A percentile compares a stretch with the other conserved stretches of the same genome.
Evolutionary conservation across 495 filamentous ascomycete species (phyloP).

Genomic region (Xylaria longipes): DNA sequence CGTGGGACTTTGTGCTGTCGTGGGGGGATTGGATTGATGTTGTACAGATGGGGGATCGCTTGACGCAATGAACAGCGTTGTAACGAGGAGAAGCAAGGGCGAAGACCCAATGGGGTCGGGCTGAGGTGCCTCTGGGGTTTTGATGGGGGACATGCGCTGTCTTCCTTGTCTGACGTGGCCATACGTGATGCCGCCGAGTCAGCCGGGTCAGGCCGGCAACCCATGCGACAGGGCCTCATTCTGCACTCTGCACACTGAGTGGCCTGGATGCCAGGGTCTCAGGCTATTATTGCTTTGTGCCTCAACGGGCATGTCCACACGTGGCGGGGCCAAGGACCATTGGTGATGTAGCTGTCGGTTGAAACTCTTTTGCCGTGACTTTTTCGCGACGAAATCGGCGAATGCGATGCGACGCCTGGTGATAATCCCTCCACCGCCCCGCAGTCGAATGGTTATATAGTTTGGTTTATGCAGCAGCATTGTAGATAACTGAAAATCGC

Average conservation of each 20-base stretch:
- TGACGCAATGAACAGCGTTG: constrained; percentile 22
- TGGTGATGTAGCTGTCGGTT: constrained; percentile 3
- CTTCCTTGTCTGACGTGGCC: constrained; percentile 29
- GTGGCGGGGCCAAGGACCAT: constrained; percentile 28
- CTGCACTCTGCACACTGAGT: constrained; percentile 8
- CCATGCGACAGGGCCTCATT: constrained; percentile 15
- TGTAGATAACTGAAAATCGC: background rate
- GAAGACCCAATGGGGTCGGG: constrained; percentile 18
- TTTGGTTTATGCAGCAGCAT: constrained; percentile 23
- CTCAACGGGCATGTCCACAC: constrained; percentile 14
- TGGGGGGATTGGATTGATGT: constrained; percentile 27
- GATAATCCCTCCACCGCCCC: constrained; percentile 14
- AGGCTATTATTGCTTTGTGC: constrained; percentile 10
- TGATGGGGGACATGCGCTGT: constrained; percentile 28
- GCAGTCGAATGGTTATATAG: constrained; percentile 7
- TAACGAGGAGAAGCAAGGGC: constrained; percentile 14
- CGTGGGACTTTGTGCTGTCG: constrained; percentile 24
- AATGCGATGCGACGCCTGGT: constrained; percentile 13
- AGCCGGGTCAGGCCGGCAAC: constrained; percentile 27
- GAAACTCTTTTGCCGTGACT: constrained; percentile 2
- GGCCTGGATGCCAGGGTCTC: constrained; percentile 21
- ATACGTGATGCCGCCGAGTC: constrained; percentile 25
- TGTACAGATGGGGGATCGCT: constrained; percentile 25
- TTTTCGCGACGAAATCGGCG: constrained; percentile 8
- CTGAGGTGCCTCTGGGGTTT: constrained; percentile 24